These are phyloP conservation scores for Podospora pseudoanserina DNA, from an alignment of 495 filamentous ascomycete species.

Conservation along the genomic window DNA sequence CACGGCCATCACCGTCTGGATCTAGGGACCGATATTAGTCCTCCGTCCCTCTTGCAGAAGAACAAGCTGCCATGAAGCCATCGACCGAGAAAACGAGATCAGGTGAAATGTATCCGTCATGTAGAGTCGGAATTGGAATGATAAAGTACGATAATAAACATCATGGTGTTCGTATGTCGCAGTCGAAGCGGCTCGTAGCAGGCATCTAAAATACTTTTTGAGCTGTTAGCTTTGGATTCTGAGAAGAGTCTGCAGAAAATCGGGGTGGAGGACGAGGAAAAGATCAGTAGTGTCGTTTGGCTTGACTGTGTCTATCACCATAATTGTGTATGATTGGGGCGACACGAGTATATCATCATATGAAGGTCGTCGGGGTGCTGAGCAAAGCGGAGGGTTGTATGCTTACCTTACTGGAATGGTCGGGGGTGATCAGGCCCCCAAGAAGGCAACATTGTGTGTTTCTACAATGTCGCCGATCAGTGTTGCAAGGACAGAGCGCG, in stretches of 20 bases:
- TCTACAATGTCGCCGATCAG: neutral
- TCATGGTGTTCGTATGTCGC: constrained; percentile 33
- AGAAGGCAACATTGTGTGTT: neutral
- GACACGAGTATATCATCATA: constrained; percentile 83
- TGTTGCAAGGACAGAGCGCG: neutral
- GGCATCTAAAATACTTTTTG: constrained; percentile 18
- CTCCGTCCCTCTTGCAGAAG: neutral
- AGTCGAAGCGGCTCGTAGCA: neutral
- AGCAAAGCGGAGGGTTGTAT: neutral
- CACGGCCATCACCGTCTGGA: neutral
- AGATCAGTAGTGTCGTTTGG: constrained; percentile 86
- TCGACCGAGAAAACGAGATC: constrained; percentile 28
- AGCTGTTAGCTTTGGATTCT: constrained; percentile 18
- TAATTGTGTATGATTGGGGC: constrained; percentile 81
- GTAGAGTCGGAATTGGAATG: constrained; percentile 59
- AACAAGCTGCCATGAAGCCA: neutral
- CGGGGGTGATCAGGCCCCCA: neutral
- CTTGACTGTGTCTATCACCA: constrained; percentile 90
- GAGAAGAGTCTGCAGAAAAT: constrained; percentile 2
- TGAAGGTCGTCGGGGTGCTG: constrained; percentile 26
- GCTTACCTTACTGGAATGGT: constrained; percentile 32
- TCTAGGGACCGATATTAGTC: neutral
- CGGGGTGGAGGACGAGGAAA: neutral
- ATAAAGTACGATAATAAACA: constrained; percentile 52
- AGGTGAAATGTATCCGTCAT: constrained; percentile 41